A percentile compares a stretch with the other conserved stretches of the same genome.
Conservation (phyloP, 2,329 filamentous ascomycete genomes). For the Ceratocystis alfenasii region DNA sequence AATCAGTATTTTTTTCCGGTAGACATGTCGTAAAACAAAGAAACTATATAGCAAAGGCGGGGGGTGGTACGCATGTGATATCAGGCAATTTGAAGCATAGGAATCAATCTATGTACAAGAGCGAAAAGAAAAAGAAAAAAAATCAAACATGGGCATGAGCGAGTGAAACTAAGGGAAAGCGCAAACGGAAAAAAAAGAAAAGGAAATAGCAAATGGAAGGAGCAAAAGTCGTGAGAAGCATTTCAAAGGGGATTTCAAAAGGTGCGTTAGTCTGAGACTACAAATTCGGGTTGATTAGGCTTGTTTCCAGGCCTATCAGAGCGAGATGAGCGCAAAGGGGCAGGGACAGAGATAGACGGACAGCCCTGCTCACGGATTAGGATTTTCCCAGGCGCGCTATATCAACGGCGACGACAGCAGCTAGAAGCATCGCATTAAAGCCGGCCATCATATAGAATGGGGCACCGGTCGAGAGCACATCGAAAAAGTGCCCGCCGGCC, state of each 20-base stretch:
- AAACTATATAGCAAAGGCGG: background rate
- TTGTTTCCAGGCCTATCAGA: too few relatives aligned
- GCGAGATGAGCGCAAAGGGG: too few relatives aligned
- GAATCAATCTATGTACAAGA: background rate
- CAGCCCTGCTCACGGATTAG: background rate
- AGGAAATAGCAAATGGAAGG: background rate
- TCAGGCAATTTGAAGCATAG: background rate
- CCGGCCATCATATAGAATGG: slow-evolving; percentile 91
- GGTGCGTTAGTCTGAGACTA: too few relatives aligned
- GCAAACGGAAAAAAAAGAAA: background rate
- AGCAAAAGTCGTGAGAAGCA: background rate
- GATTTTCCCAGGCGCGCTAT: slow-evolving; percentile 28
- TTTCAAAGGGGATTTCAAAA: background rate
- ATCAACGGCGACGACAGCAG: slow-evolving; percentile 43
- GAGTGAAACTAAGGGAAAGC: background rate
- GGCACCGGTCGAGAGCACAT: slow-evolving; percentile 57
- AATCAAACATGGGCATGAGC: background rate
- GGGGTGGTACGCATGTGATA: background rate
- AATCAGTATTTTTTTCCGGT: background rate
- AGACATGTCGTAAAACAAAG: background rate
- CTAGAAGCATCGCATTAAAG: slow-evolving; percentile 66
- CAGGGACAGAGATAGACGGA: background rate
- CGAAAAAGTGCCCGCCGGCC: slow-evolving; percentile 75
- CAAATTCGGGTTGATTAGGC: too few relatives aligned
- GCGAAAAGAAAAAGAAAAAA: background rate